These are phyloP conservation scores for Kazachstania bromeliacearum DNA, from an alignment of 805 yeast genomes.

Conservation along the genomic window DNA sequence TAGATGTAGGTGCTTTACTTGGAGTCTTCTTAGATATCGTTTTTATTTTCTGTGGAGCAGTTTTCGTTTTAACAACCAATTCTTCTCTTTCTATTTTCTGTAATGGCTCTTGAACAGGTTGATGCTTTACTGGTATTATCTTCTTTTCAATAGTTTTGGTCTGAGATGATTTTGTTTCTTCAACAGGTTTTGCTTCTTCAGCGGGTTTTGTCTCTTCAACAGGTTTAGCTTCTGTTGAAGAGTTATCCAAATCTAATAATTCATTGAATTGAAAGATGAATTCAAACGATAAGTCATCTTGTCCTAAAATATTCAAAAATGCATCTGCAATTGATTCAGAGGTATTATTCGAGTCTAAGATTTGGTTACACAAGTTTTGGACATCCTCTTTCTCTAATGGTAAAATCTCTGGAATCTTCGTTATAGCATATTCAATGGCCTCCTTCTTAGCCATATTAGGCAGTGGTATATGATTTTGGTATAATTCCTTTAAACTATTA, in stretches of 20 bases:
- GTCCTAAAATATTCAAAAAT: conserved; percentile 27
- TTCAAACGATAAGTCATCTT: conserved; percentile 24
- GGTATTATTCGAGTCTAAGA: conserved; percentile 11
- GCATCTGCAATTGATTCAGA: conserved; percentile 24
- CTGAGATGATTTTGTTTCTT: background rate
- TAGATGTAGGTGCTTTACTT: conserved; percentile 8
- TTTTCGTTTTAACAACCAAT: background rate
- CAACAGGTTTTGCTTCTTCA: background rate
- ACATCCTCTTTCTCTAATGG: conserved; percentile 26
- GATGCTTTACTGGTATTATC: background rate
- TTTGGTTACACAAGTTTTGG: conserved; percentile 20
- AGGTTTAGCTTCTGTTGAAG: background rate
- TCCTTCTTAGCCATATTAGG: conserved; percentile 19
- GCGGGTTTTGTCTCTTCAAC: background rate
- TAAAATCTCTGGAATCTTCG: conserved; percentile 23
- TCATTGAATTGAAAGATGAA: conserved; percentile 26
- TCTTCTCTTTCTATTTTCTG: too few species aligned
- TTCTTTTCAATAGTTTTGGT: too few species aligned
- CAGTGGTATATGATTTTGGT: too few species aligned
- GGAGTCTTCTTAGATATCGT: background rate
- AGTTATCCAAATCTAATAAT: conserved; percentile 5
- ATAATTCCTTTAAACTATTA: too few species aligned
- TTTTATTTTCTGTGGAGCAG: background rate
- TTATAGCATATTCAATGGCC: conserved; percentile 24
- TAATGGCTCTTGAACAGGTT: background rate